Base-by-base conservation (phyloP, 2,329 filamentous ascomycete genomes). In the Scedosporium minutisporum region DNA sequence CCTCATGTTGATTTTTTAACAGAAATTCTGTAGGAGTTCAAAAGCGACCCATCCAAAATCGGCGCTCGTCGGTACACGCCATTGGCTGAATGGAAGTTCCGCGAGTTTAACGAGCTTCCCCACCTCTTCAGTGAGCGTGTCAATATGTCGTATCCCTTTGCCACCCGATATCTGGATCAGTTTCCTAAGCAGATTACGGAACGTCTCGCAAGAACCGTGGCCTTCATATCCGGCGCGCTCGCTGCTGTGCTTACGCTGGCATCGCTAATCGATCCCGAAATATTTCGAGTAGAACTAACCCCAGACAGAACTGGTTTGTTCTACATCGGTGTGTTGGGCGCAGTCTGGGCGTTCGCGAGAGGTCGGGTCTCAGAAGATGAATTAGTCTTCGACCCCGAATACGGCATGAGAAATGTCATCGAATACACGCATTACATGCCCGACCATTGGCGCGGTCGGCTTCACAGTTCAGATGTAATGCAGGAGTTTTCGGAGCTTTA, bases 181-280 rank as follows among this genome's bases (percentile, higher is more conserved):
- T 99, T 99, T 65, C 95, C 95, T 0, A 97, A 97, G 73, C 87
- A 93, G 71, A 96, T 97, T 75, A 95, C 88, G 0, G 89, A 95
- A 65, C 92, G 96, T 68, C 72, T 93, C 42, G 90, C 90, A 10
- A 85, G 89, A 48, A 96, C 96, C 58, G 82, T 97, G 33, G 87
- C 92, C 1, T 97, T 99, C 69, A 83, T 97, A 65, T 84, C 90
- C 7, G 93, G 95, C 6, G 91, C 93, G 0, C 81, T 97, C 42
- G 88, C 91, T 3, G 92, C 91, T 3, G 89, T 99, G 3, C 81
- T 99, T 33, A 89, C 90, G 4, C 79, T 96, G 18, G 88, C 90
- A 2, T 92, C 93, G 0, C 76, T 97, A n/a, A 80, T 95, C 25
- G 93, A 97, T 69, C 90, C 92, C 0, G 93, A 99, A 69, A 80